These are phyloP conservation scores for Nannizzia gypsea DNA, from an alignment of 2,329 filamentous ascomycete genomes.

Conservation along the genomic window DNA sequence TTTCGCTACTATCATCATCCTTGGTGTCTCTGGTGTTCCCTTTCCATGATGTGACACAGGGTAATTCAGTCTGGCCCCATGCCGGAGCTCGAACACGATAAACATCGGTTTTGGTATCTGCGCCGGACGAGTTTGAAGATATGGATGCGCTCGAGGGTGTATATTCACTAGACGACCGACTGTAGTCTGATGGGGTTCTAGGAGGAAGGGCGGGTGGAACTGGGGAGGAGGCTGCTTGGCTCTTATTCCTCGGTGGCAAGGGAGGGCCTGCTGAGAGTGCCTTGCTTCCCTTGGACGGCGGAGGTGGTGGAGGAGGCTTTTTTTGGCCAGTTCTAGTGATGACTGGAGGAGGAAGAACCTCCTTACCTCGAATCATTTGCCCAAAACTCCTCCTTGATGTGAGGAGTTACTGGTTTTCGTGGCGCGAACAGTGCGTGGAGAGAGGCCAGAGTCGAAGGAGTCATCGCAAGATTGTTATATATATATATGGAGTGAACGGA, in stretches of 20 bases:
- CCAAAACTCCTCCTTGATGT: background rate
- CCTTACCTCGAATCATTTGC: conserved; percentile 8
- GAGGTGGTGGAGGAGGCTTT: conserved; percentile 10
- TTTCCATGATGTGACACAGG: conserved; percentile 43
- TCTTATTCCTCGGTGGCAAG: conserved; percentile 30
- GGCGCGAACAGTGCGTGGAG: background rate
- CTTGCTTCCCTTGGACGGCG: conserved; percentile 10
- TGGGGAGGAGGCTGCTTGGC: conserved; percentile 15
- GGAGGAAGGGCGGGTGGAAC: conserved; percentile 33
- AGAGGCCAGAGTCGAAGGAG: background rate
- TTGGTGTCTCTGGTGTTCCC: conserved; percentile 10
- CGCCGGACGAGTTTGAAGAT: conserved; percentile 21
- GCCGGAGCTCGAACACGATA: conserved; percentile 40
- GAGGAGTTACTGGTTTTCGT: background rate
- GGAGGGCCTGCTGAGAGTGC: conserved; percentile 28
- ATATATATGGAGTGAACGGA: background rate
- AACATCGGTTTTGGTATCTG: conserved; percentile 22
- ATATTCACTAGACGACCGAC: conserved; percentile 37
- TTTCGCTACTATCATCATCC: conserved; percentile 17
- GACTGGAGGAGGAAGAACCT: conserved; percentile 14
- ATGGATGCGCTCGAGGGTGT: conserved; percentile 38
- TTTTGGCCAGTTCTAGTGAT: conserved; percentile 21
- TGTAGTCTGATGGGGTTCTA: conserved; percentile 28
- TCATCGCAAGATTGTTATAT: background rate
- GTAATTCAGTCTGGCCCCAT: conserved; percentile 45